A percentile compares a stretch with the other conserved stretches of the same genome.
phyloP scores from a whole-genome alignment of 805 yeast species.

The Sugiyamaella lignohabitans region DNA sequence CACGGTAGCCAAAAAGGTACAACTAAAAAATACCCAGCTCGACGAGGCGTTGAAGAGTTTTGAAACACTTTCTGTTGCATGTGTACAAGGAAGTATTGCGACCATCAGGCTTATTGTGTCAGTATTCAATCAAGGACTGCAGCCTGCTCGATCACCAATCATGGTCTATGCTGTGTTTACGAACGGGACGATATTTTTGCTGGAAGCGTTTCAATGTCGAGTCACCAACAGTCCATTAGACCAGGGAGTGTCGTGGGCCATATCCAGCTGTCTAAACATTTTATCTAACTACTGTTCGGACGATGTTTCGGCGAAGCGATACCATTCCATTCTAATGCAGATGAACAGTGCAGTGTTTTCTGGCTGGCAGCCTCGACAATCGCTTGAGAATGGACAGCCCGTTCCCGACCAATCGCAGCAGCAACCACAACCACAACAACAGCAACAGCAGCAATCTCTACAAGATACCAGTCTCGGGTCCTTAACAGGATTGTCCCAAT shows the following conservation, averaged over 20 bases:
- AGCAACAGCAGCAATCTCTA: neutral
- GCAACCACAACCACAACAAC: neutral
- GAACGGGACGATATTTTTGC: conserved; percentile 2
- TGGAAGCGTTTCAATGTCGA: conserved; percentile 6
- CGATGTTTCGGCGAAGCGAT: conserved; percentile 4
- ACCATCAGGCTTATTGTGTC: neutral
- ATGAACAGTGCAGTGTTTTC: conserved; percentile 5
- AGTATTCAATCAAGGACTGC: neutral
- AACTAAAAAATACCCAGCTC: conserved; percentile 2
- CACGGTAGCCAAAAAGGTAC: conserved; percentile 9
- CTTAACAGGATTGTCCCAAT: neutral
- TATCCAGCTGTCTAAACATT: neutral
- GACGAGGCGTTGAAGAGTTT: conserved; percentile 9
- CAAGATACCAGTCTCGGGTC: neutral
- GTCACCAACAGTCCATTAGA: neutral
- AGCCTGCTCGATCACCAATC: conserved; percentile 2
- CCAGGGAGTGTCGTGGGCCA: neutral
- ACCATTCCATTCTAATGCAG: neutral
- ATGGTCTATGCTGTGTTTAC: conserved; percentile 16
- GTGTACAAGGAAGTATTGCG: conserved; percentile 11
- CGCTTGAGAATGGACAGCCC: neutral
- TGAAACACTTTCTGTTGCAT: conserved; percentile 9
- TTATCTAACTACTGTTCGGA: neutral
- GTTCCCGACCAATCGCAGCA: neutral
- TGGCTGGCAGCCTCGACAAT: neutral